Evolutionary conservation across 345 rosid species (phyloP).

Genomic region (Angophora floribunda): DNA sequence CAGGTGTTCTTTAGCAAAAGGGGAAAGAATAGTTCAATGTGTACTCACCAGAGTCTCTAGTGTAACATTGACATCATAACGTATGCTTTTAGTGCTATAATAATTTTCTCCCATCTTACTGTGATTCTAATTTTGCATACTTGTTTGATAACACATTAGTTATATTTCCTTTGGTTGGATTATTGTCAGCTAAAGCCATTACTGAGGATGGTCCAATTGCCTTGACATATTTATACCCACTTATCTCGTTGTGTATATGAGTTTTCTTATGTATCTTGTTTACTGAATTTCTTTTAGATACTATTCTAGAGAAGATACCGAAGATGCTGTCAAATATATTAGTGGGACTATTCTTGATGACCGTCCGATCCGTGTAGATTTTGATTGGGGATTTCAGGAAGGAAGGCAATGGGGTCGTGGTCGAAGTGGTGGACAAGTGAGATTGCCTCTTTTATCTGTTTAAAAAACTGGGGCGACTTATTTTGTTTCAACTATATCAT

Average conservation of each 20-base stretch:
- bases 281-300: conserved; percentile 22
- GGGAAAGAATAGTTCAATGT: background rate
- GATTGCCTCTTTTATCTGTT: background rate
- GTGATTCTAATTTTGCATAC: background rate
- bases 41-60: background rate
- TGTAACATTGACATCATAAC: background rate
- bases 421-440: conserved; percentile 95
- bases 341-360: conserved; percentile 98
- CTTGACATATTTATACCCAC: background rate
- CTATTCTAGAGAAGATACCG: conserved; percentile 95
- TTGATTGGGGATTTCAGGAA: conserved; percentile 98
- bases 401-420: conserved; percentile 99
- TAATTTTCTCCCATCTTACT: background rate
- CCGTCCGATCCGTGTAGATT: conserved; percentile 94
- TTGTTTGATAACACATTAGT: background rate
- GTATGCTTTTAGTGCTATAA: background rate
- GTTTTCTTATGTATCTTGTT: background rate
- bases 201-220: background rate
- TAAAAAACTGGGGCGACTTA: background rate
- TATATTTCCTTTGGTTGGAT: background rate
- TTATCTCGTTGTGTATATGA: background rate
- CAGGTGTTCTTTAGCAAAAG: background rate
- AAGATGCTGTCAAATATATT: conserved; percentile 88
- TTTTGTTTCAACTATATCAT: background rate
- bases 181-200: background rate